phyloP scores from a whole-genome alignment of 345 rosid species.

The Gossypium thurberi region DNA sequence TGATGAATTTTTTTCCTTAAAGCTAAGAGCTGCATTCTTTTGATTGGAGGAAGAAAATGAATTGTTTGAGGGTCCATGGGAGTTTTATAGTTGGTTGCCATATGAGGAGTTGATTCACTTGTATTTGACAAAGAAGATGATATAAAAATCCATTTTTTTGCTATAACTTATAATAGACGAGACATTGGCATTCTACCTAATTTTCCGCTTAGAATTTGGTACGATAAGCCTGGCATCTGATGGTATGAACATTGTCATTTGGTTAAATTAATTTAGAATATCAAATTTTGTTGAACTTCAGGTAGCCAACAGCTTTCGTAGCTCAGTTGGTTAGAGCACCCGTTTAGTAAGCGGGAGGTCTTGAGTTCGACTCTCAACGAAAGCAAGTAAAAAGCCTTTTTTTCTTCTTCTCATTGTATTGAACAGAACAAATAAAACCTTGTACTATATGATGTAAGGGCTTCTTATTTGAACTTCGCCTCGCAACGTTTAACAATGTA shows the following conservation, averaged over 20 bases:
- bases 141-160: not conserved
- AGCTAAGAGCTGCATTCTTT: not conserved
- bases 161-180: not conserved
- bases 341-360: conserved; percentile 98
- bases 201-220: no score
- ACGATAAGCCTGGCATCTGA: no score
- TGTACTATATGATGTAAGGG: no score
- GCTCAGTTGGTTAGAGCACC: conserved; percentile 99
- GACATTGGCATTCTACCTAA: not conserved
- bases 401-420: no score
- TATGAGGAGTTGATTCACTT: conserved; percentile 8
- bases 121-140: conserved; percentile 15
- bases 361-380: conserved; percentile 96
- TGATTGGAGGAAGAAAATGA: not conserved
- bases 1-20: conserved; percentile 7
- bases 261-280: no score
- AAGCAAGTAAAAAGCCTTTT: conserved; percentile 25
- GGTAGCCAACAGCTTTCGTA: conserved; percentile 46
- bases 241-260: no score
- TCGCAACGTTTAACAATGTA: no score
- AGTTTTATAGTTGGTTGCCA: not conserved
- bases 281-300: fast-evolving
- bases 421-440: no score
- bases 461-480: no score
- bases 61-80: conserved; percentile 3